A percentile compares a stretch with the other conserved stretches of the same genome.
phyloP scores from a whole-genome alignment of 2,329 filamentous ascomycete genomes.

The Curvularia lunata region DNA sequence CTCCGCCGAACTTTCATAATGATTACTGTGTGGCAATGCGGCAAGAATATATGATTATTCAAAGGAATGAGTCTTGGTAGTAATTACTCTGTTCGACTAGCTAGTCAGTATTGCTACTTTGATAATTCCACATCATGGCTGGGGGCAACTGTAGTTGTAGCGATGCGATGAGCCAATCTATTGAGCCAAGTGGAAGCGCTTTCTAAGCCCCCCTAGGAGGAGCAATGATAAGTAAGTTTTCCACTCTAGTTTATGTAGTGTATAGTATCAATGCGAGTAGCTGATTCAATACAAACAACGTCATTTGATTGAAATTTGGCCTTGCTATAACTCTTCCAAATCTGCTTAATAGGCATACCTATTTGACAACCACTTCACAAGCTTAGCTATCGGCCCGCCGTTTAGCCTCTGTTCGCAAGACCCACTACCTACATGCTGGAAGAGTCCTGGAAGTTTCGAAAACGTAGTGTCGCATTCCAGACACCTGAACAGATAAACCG shows the following conservation, averaged over 20 bases:
- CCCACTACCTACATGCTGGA: slow-evolving; percentile 21
- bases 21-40: background rate
- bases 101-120: background rate
- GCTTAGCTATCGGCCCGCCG: slow-evolving; percentile 18
- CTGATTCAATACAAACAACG: too few relatives aligned
- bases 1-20: background rate
- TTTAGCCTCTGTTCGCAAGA: slow-evolving; percentile 21
- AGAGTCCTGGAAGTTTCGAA: slow-evolving; percentile 22
- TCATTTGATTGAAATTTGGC: too few relatives aligned
- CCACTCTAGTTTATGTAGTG: too few relatives aligned
- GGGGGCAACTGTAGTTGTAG: too few relatives aligned
- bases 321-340: background rate
- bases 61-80: background rate
- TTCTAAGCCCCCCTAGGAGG: too few relatives aligned
- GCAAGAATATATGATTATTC: background rate
- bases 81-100: background rate
- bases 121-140: too few relatives aligned
- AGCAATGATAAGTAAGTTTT: too few relatives aligned
- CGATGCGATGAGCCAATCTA: too few relatives aligned
- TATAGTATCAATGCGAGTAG: too few relatives aligned
- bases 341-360: slow-evolving; percentile 6
- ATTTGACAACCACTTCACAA: slow-evolving; percentile 22
- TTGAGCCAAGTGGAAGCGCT: too few relatives aligned
- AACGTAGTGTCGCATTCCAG: slow-evolving; percentile 18
- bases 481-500: slow-evolving; percentile 18